phyloP scores from a whole-genome alignment of 495 filamentous ascomycete species.

The Hyaloscypha variabilis region DNA sequence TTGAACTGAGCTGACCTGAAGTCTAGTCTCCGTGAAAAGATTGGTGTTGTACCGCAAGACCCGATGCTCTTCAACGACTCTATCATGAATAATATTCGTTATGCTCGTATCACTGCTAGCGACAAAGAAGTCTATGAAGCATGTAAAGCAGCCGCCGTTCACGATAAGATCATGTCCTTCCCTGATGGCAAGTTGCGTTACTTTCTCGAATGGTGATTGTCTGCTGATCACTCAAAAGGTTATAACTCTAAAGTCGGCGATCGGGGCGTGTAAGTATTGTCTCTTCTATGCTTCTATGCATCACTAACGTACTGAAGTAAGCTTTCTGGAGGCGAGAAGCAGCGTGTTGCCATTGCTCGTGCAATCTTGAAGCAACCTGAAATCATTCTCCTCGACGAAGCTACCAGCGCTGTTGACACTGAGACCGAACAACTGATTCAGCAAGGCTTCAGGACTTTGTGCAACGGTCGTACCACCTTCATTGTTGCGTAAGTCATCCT shows the following conservation, averaged over 20 bases:
- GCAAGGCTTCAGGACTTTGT: constrained; percentile 59
- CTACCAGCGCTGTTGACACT: constrained; percentile 60
- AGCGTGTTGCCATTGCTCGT: constrained; percentile 77
- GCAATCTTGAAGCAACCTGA: constrained; percentile 61
- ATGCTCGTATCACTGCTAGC: constrained; percentile 61
- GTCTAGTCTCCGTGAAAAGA: constrained; percentile 61
- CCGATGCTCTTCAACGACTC: constrained; percentile 72
- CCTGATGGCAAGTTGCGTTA: constrained; percentile 43
- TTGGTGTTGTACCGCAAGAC: constrained; percentile 75
- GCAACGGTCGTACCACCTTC: constrained; percentile 61
- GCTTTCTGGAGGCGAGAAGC: constrained; percentile 74
- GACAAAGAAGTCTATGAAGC: constrained; percentile 70
- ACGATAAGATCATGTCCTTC: constrained; percentile 69
- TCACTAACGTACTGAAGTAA: constrained; percentile 40
- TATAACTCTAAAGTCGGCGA: constrained; percentile 49
- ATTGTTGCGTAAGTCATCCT: constrained; percentile 57
- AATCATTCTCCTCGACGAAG: constrained; percentile 59
- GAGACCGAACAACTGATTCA: constrained; percentile 74
- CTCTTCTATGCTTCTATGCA: not conserved
- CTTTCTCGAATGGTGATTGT: constrained; percentile 1
- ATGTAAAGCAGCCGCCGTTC: constrained; percentile 69
- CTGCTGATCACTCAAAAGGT: constrained; percentile 28
- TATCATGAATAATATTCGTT: constrained; percentile 74
- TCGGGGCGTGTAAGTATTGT: constrained; percentile 37
- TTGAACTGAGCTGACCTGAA: constrained; percentile 20